A percentile compares a stretch with the other conserved stretches of the same genome.
phyloP scores from a whole-genome alignment of 2,329 filamentous ascomycete genomes.

The Cytospora schulzeri region DNA sequence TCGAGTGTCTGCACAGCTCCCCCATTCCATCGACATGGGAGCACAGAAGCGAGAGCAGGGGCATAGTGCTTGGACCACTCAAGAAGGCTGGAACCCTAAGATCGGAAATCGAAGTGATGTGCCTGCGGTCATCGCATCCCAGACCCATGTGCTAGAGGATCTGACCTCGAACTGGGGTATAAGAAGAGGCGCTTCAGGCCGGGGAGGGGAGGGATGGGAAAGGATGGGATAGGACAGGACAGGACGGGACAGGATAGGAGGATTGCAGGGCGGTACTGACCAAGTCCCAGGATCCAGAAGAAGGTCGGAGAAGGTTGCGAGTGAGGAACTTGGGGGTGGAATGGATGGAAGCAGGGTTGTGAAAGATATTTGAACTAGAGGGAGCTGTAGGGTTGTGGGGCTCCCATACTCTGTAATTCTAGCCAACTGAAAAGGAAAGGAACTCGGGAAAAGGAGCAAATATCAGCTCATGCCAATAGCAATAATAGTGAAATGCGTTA shows the following conservation, averaged over 20 bases:
- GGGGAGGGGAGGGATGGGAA: neutral
- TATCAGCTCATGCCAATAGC: constrained; percentile 28
- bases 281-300: constrained; percentile 21
- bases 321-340: constrained; percentile 22
- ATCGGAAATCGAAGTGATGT: constrained; percentile 25
- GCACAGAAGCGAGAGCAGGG: constrained; percentile 28
- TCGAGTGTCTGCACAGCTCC: neutral
- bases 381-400: constrained; percentile 21
- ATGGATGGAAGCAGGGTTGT: constrained; percentile 28
- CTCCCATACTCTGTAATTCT: constrained; percentile 16
- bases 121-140: constrained; percentile 18
- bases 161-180: constrained; percentile 2
- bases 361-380: constrained; percentile 30
- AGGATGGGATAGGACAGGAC: neutral
- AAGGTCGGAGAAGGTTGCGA: constrained; percentile 25
- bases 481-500: constrained; percentile 15
- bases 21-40: constrained; percentile 23
- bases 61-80: constrained; percentile 25
- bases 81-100: constrained; percentile 18
- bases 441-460: constrained; percentile 21
- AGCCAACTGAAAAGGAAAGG: constrained; percentile 15
- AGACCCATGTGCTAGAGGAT: constrained; percentile 14
- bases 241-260: neutral
- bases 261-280: constrained; percentile 25
- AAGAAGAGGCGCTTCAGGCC: constrained; percentile 2